Percentiles rank a stretch among this genome's conserved stretches.
These are phyloP conservation scores for Bocquillonia castaneifolia DNA, from an alignment of 441 rosid species.

Conservation along the genomic window DNA sequence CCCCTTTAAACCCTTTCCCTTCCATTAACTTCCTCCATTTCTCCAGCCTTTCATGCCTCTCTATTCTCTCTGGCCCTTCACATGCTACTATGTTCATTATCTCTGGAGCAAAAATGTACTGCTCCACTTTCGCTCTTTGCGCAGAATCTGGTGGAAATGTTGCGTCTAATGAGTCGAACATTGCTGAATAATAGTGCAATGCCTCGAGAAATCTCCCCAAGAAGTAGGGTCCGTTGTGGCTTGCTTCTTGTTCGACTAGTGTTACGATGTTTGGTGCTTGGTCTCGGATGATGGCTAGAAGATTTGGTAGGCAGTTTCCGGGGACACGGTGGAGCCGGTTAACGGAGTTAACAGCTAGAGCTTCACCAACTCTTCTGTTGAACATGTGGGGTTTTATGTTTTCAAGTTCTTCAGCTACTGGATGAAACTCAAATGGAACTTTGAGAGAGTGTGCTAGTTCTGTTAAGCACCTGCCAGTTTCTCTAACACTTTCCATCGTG, in stretches of 20 bases:
- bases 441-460: constrained; percentile 54
- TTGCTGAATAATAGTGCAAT: constrained; percentile 53
- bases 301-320: constrained; percentile 34
- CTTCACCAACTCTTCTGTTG: constrained; percentile 56
- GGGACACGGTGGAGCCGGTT: constrained; percentile 52
- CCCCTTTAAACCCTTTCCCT: constrained; percentile 50
- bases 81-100: constrained; percentile 59
- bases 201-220: constrained; percentile 62
- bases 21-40: constrained; percentile 68
- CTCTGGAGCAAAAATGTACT: constrained; percentile 52
- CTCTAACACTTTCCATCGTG: constrained; percentile 33
- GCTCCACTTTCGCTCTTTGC: constrained; percentile 61
- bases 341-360: constrained; percentile 51
- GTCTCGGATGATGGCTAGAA: constrained; percentile 48
- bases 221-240: constrained; percentile 60
- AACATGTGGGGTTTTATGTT: constrained; percentile 51
- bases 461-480: constrained; percentile 47
- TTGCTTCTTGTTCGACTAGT: constrained; percentile 60
- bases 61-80: constrained; percentile 53
- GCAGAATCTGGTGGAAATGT: constrained; percentile 53
- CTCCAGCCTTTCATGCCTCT: constrained; percentile 60
- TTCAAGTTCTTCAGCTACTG: constrained; percentile 49
- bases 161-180: constrained; percentile 51
- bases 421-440: constrained; percentile 56
- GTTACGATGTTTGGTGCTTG: constrained; percentile 61